phyloP scores from a whole-genome alignment of 768 basidiomycete species.

The Boletus fagicola region DNA sequence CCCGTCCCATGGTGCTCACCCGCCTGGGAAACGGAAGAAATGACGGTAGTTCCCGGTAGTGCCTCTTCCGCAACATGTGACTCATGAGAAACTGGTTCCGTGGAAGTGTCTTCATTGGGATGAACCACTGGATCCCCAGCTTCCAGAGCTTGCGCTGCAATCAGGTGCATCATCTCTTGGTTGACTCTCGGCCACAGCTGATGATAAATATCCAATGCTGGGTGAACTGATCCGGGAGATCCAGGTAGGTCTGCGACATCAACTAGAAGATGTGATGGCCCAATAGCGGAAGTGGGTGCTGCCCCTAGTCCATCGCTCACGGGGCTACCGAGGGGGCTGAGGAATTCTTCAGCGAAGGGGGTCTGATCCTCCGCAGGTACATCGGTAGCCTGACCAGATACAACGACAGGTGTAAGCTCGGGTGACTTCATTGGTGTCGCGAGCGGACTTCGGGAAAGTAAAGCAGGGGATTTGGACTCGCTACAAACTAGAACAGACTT shows the following conservation, averaged over 20 bases:
- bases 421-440: background rate
- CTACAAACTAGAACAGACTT: background rate
- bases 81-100: slow-evolving; percentile 11
- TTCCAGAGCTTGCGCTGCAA: slow-evolving; percentile 12
- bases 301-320: background rate
- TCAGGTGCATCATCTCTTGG: slow-evolving; percentile 38
- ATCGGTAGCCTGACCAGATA: background rate
- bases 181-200: slow-evolving; percentile 37
- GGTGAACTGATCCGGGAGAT: slow-evolving; percentile 9
- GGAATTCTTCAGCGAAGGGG: slow-evolving; percentile 21
- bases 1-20: background rate
- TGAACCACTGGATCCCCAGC: background rate
- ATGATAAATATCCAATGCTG: slow-evolving; percentile 20
- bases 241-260: slow-evolving; percentile 4
- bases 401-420: background rate
- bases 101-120: background rate
- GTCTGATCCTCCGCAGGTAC: slow-evolving; percentile 1
- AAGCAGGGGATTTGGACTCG: background rate
- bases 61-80: slow-evolving; percentile 34
- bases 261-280: slow-evolving; percentile 9
- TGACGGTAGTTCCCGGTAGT: slow-evolving; percentile 26
- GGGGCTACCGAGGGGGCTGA: slow-evolving; percentile 24
- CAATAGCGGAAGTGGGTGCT: background rate
- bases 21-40: slow-evolving; percentile 7
- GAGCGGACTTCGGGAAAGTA: background rate